Evolutionary conservation across 1,284 basidiomycete species (phyloP).

Genomic region (Ceratobasidium sp.): DNA sequence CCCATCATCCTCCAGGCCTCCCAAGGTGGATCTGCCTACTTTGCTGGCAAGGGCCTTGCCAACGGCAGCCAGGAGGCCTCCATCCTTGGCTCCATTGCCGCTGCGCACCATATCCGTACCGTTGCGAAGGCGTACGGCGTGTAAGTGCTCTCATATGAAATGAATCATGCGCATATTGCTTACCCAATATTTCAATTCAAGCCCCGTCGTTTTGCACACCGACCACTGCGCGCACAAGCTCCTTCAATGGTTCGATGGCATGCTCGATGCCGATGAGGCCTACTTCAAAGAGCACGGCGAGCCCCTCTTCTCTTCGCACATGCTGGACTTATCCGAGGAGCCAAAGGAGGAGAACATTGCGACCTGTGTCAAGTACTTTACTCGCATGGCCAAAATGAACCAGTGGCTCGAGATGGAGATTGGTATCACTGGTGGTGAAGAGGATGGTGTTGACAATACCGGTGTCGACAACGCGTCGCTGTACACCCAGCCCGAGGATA

Average conservation of each 20-base stretch:
- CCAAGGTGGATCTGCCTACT: constrained; percentile 96
- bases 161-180: background rate
- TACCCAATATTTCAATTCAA: constrained; percentile 54
- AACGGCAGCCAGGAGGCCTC: constrained; percentile 99
- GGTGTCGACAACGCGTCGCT: constrained; percentile 92
- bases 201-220: constrained; percentile 97
- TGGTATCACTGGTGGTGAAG: constrained; percentile 99
- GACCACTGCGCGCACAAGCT: constrained; percentile 99
- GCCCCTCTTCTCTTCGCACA: constrained; percentile 98
- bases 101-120: constrained; percentile 91
- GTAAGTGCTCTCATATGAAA: constrained; percentile 65
- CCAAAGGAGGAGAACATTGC: constrained; percentile 97
- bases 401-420: constrained; percentile 99
- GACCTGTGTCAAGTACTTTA: constrained; percentile 94
- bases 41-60: constrained; percentile 94
- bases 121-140: constrained; percentile 92
- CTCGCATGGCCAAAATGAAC: constrained; percentile 92
- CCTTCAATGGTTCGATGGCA: constrained; percentile 99
- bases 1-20: constrained; percentile 99
- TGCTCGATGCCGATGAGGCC: constrained; percentile 96
- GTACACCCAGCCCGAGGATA: constrained; percentile 98
- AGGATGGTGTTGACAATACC: constrained; percentile 98
- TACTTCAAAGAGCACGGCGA: constrained; percentile 93
- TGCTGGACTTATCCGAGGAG: constrained; percentile 99
- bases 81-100: constrained; percentile 90